Conservation (phyloP, 495 filamentous ascomycete genomes). For the Barbatosphaeria neglecta region DNA sequence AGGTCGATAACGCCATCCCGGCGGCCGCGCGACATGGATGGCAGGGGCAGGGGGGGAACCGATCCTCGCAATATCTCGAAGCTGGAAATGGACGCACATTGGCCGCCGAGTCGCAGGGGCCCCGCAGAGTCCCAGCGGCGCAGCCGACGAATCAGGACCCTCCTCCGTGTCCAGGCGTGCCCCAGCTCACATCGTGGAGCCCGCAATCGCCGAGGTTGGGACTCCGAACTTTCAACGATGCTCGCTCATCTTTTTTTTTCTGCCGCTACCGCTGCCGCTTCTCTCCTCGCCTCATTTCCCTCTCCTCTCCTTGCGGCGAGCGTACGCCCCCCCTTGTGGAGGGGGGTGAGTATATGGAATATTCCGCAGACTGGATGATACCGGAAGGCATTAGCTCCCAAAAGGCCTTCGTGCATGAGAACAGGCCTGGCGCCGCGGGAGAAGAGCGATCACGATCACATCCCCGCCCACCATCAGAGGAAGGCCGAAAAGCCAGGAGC, state of each 20-base stretch:
- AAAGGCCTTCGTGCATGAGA: not conserved
- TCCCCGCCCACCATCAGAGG: not conserved
- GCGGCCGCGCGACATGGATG: not conserved
- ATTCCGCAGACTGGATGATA: no score
- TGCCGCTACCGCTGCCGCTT: not conserved
- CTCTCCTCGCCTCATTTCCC: not conserved
- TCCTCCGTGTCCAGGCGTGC: not conserved
- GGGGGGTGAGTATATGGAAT: not conserved
- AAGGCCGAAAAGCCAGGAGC: not conserved
- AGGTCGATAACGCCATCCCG: not conserved
- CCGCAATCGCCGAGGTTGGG: not conserved
- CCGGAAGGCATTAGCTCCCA: not conserved
- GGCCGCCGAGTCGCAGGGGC: not conserved
- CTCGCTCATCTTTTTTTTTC: not conserved
- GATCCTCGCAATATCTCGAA: not conserved
- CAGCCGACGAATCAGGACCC: not conserved
- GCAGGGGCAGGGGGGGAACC: not conserved
- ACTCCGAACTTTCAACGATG: not conserved
- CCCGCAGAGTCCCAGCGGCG: not conserved
- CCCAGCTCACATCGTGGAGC: not conserved
- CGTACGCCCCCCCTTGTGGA: not conserved
- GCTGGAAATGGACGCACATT: not conserved
- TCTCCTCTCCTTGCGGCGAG: not conserved
- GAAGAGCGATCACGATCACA: not conserved
- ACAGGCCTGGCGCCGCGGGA: not conserved